Base-by-base conservation (phyloP, 225 moss, liverwort and hornwort species). In the Sphagnum contortum region DNA sequence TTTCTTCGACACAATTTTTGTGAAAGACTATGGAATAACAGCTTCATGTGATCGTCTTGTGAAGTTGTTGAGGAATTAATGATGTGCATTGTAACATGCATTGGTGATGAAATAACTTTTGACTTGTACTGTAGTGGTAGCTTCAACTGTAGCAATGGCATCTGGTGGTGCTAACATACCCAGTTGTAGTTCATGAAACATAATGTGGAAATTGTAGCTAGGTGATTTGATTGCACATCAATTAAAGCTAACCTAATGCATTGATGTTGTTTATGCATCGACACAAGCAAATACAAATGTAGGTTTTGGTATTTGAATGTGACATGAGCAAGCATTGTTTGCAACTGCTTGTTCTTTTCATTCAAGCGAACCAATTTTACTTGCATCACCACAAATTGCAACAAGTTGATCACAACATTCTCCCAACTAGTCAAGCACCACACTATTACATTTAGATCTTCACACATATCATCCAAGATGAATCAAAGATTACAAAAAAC, bases 241-340 rank as follows among this genome's bases (percentile, higher is more conserved):
- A 72, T 57, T 71, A 76, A 54, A 51, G 65, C 49, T 73, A 9
- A n/a, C 64, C 29, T 29, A 29, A 29, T 1, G 1, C 29, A 29
- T 29, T 29, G 29, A 29, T 29, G 77, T 44, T 77, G 84, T 12
- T 71, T 69, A 69, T 81, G 80, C 75, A 78, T 73, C 3, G 81
- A 61, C 29, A 69, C 55, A 46, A 72, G 71, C 53, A 85, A 59
- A 54, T 75, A 80, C 83, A 80, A 77, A 68, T 84, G 83, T 11
- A 84, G 75, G 9, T 78, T 76, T 8, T 76, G 78, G 54, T 85
- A 72, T 64, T 85, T 78, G 9, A 81, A 69, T 0, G 78, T 71
- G 53, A 85, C 69, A 53, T 85, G 78, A 3, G 74, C 78, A 12
- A 85, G 59, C 81, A 81, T 70, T 46, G 74, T 14, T 5, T 78